Conservation (phyloP, 805 yeast genomes). For the Torulaspora maleeae region DNA sequence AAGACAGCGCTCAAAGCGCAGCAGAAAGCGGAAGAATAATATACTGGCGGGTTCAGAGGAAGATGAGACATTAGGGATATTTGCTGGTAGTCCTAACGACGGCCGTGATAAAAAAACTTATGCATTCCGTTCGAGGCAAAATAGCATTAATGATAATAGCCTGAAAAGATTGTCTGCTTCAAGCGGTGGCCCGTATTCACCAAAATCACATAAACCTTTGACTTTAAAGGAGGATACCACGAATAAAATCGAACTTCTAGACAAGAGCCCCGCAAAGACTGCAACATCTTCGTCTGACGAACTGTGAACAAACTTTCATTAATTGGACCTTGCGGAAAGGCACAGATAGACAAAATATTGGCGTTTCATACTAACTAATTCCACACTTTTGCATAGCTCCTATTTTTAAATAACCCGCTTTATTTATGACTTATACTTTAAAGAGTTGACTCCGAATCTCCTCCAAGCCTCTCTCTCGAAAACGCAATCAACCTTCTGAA, state of each 20-base stretch:
- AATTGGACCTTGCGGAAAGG: neutral
- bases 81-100: constrained; percentile 10
- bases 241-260: constrained; percentile 5
- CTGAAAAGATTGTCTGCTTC: constrained; percentile 7
- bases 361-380: neutral
- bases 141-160: constrained; percentile 5
- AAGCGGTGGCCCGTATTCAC: constrained; percentile 10
- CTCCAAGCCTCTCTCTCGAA: constrained; percentile 33
- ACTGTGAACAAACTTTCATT: neutral
- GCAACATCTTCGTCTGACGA: constrained; percentile 5
- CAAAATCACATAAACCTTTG: constrained; percentile 6
- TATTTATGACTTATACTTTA: constrained; percentile 15
- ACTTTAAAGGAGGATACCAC: constrained; percentile 1
- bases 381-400: constrained; percentile 1
- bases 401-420: neutral
- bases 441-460: constrained; percentile 30
- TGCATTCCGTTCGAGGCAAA: constrained; percentile 6
- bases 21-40: constrained; percentile 1
- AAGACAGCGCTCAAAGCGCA: constrained; percentile 5
- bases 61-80: constrained; percentile 8
- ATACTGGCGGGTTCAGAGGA: constrained; percentile 13
- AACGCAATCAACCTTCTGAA: constrained; percentile 24
- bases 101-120: constrained; percentile 3
- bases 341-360: neutral
- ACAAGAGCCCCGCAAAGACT: constrained; percentile 1